A percentile compares a stretch with the other conserved stretches of the same genome.
These are phyloP conservation scores for Medicago lupulina DNA, from an alignment of 306 rosid species.

Conservation along the genomic window DNA sequence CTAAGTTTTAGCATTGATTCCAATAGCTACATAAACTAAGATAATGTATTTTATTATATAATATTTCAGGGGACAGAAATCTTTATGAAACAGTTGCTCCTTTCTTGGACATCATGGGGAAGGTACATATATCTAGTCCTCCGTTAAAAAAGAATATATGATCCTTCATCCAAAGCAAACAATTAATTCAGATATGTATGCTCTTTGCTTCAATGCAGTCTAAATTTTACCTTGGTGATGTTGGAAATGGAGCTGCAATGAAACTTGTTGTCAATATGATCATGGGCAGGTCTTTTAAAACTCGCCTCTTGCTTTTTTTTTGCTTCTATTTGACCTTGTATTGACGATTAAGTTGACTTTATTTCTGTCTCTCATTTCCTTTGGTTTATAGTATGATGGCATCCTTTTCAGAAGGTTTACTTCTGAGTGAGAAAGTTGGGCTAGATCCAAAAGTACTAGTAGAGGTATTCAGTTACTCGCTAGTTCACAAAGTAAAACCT, in stretches of 20 bases:
- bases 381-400: constrained; percentile 86
- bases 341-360: constrained; percentile 33
- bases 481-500: constrained; percentile 28
- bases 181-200: constrained; percentile 1
- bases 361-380: constrained; percentile 33
- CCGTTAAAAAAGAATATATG: background rate
- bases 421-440: constrained; percentile 87
- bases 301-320: constrained; percentile 19
- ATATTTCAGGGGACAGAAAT: constrained; percentile 79
- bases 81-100: constrained; percentile 75
- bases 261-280: constrained; percentile 96
- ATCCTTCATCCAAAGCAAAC: constrained; percentile 11
- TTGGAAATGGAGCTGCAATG: constrained; percentile 99
- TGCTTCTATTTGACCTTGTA: constrained; percentile 32
- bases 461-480: constrained; percentile 74
- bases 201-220: constrained; percentile 62
- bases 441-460: constrained; percentile 81
- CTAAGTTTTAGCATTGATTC: background rate
- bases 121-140: constrained; percentile 60
- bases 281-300: constrained; percentile 83
- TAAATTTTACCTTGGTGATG: constrained; percentile 89
- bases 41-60: constrained; percentile 43
- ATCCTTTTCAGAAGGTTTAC: constrained; percentile 93
- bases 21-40: constrained; percentile 45
- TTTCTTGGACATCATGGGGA: constrained; percentile 91